phyloP scores from a whole-genome alignment of 768 basidiomycete species.

The Psilocybe sp. region DNA sequence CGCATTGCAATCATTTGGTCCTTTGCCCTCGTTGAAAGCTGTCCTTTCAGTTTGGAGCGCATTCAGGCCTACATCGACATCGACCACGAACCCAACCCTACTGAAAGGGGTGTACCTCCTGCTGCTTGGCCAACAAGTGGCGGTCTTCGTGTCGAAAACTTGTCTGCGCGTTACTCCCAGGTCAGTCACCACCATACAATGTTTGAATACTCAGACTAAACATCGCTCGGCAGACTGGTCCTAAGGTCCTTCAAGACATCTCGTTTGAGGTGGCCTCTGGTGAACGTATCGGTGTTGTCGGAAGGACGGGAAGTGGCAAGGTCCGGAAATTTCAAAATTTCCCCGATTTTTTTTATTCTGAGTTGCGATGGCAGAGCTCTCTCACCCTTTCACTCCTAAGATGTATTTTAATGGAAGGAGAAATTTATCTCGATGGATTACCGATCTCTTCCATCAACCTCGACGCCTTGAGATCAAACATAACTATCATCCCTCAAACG shows the following conservation, averaged over 20 bases:
- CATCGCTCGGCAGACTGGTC: conserved; percentile 25
- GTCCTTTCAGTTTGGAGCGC: conserved; percentile 49
- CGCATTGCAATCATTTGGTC: background rate
- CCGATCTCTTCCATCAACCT: conserved; percentile 48
- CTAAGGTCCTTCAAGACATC: conserved; percentile 43
- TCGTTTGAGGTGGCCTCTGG: conserved; percentile 54
- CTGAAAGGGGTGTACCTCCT: conserved; percentile 40
- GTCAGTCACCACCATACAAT: conserved; percentile 3
- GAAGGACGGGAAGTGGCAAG: conserved; percentile 19
- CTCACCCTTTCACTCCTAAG: conserved; percentile 52
- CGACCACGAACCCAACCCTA: conserved; percentile 50
- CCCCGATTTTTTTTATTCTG: background rate
- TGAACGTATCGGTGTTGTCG: conserved; percentile 48
- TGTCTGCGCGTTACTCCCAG: conserved; percentile 49
- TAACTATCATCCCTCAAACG: conserved; percentile 58
- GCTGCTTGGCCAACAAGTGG: conserved; percentile 62
- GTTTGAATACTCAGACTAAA: background rate
- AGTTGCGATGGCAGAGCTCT: conserved; percentile 38
- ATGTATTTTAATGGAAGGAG: conserved; percentile 53
- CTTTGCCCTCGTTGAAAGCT: background rate
- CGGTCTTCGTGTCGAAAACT: conserved; percentile 44
- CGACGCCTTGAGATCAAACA: conserved; percentile 49
- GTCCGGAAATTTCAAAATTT: background rate
- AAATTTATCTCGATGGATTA: conserved; percentile 54
- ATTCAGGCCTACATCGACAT: conserved; percentile 62